These are phyloP conservation scores for Cyberlindnera xishuangbannaensis DNA, from an alignment of 805 yeast species.

Conservation along the genomic window DNA sequence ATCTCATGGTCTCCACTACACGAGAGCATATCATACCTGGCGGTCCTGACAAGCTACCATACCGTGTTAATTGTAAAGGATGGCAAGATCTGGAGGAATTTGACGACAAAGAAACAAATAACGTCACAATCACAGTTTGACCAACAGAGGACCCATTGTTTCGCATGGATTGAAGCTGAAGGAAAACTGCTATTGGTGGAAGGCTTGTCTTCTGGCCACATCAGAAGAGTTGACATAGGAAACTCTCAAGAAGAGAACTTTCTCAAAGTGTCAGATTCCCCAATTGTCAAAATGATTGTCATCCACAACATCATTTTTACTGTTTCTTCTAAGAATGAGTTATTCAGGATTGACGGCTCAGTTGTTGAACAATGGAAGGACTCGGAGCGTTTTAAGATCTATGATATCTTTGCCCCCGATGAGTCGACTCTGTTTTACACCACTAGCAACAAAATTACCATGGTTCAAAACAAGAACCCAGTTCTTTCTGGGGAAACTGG, in stretches of 20 bases:
- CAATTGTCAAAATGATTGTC: slow-evolving; percentile 12
- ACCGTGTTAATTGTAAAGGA: slow-evolving; percentile 15
- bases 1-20: slow-evolving; percentile 22
- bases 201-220: slow-evolving; percentile 20
- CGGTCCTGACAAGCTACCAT: slow-evolving; percentile 17
- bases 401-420: slow-evolving; percentile 11
- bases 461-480: slow-evolving; percentile 1
- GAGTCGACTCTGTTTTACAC: slow-evolving; percentile 5
- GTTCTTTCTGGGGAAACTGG: slow-evolving; percentile 3
- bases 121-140: slow-evolving; percentile 14
- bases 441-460: slow-evolving; percentile 9
- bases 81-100: slow-evolving; percentile 12
- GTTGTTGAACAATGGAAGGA: slow-evolving; percentile 4
- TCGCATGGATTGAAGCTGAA: slow-evolving; percentile 16
- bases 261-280: slow-evolving; percentile 7
- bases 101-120: slow-evolving; percentile 5
- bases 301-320: slow-evolving; percentile 6
- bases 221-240: slow-evolving; percentile 2
- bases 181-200: slow-evolving; percentile 7
- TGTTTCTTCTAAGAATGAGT: slow-evolving; percentile 16
- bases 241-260: slow-evolving; percentile 1
- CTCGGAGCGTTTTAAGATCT: slow-evolving; percentile 14
- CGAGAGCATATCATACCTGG: slow-evolving; percentile 14
- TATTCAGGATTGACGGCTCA: slow-evolving; percentile 8
- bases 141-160: slow-evolving; percentile 11